phyloP scores from a whole-genome alignment of 139 green algal genomes.

The Chlamydomonas schloesseri region DNA sequence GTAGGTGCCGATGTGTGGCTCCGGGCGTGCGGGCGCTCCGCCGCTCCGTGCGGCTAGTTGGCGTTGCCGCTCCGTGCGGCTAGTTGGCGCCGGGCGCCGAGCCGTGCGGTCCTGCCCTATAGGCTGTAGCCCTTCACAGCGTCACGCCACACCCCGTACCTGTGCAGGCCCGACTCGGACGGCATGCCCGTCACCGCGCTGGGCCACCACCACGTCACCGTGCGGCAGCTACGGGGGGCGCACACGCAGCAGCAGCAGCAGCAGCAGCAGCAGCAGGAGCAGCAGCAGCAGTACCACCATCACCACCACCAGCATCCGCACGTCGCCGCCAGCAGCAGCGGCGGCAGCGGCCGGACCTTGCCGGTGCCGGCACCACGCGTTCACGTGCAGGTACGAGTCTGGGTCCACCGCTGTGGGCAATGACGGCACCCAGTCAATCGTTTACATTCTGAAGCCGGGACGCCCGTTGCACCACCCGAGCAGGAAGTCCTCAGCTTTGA shows the following conservation, averaged over 20 bases:
- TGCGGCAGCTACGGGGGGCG: conserved; percentile 37
- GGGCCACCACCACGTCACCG: conserved; percentile 57
- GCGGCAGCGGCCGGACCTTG: not conserved
- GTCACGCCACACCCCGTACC: too few species aligned
- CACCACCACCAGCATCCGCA: too few species aligned
- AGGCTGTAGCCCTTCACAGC: too few species aligned
- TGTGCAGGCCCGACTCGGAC: conserved; percentile 38
- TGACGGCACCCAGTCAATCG: too few species aligned
- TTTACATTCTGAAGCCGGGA: too few species aligned
- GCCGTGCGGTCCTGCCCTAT: too few species aligned
- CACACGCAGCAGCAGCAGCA: not conserved
- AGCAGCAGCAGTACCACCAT: not conserved
- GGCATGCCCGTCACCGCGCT: conserved; percentile 55
- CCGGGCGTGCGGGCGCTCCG: too few species aligned
- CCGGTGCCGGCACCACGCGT: not conserved
- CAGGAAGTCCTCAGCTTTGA: conserved; percentile 62
- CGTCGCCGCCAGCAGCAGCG: not conserved
- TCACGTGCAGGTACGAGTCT: conserved; percentile 21
- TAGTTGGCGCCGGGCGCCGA: too few species aligned
- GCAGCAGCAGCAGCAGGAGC: not conserved
- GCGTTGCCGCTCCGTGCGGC: not conserved
- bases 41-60: not conserved
- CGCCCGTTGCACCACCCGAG: too few species aligned
- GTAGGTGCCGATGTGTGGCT: not conserved
- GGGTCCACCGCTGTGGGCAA: too few species aligned